Base-by-base conservation (phyloP, 2,329 filamentous ascomycete genomes). In the Coniochaeta ligniaria region DNA sequence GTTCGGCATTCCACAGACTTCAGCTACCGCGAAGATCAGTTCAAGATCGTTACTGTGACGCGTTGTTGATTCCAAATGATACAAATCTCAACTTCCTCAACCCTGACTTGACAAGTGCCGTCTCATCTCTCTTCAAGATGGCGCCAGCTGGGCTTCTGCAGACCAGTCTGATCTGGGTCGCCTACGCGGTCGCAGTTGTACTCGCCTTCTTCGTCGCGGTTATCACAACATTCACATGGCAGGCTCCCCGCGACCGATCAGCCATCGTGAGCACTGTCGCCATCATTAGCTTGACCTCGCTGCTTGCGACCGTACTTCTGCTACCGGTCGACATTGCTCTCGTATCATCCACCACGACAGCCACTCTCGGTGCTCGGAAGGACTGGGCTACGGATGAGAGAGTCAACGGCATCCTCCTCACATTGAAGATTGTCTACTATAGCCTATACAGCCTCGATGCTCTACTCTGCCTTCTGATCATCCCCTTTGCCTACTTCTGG, bases 401-500 rank as follows among this genome's bases (percentile, higher is more conserved):
- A 59, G 86, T 98, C 62, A 83, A 90, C 64, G 83, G 84, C 64
- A 96, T 98, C 60, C 80, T 94, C 17, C 81, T 86, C 64, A 92
- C 91, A 0, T 81, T 99, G 65, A 91, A 91, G 72, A 83, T 96
- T 61, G 89, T 96, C 61, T 99, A 99, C 77, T 98, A 98, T 75
- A 82, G 87, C 0, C 82, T 99, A 0, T 99, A 98, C 78, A 95
- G 91, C 67, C 79, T 97, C 66, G 95, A 99, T 73, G 91, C 92
- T 1, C 73, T 97, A 6, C 84, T 99, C 12, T 99, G 95, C 70
- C 80, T 99, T 54, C 73, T 98, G 20, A 84, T 96, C 52, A 89
- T 98, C 22, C 95, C 95, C 0, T 99, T 99, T 71, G 89, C 93
- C 56, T 99, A 99, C 78, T 99, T 99, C 73, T 97, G 90, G 86